Base-by-base conservation (phyloP, 805 yeast genomes). In the Lachancea thermotolerans region DNA sequence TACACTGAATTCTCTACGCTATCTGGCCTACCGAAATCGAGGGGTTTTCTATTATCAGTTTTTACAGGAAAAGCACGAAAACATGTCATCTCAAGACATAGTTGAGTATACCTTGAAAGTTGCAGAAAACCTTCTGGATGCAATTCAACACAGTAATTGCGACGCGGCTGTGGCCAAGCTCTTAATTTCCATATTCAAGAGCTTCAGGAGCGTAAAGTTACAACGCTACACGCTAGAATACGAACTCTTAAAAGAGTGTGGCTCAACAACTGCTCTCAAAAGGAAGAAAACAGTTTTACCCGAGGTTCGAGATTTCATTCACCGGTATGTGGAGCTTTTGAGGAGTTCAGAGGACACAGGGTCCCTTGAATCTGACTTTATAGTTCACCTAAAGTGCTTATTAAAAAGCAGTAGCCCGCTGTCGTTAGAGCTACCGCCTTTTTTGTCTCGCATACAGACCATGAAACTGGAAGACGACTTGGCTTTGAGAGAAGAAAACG, bases 1-100 rank as follows among this genome's bases (percentile, higher is more conserved):
- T 1, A 78, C 85, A 2, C 75, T 90, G 18, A 80, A 82, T 52
- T 75, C 81, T 10, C 69, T 93, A 30, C 74, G 95, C 42, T 89
- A 85, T 57, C 68, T 93, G 53, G 82, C 84, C 1, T 79, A 80
- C 58, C 74, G 96, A 52, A 93, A 91, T 58, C 68, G 95, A 46
- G 96, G 95, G 0, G 73, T 87, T 54, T 71, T 87, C 29, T 75
- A 79, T 49, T 72, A 85, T 32, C 61, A 63, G 5, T 70, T 65
- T 35, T 49, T 68, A 4, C 51, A 55, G 28, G 58, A 47, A 44
- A 49, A 42, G 39, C 58, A 49, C 47, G n/a, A 49, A 37, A 25
- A 35, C 49, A 49, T 52, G 65, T 56, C 55, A 45, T 47, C 68
- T 55, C 43, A 70, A 59, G 56, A 57, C 64, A 41, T 74, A 62